Evolutionary conservation across 2,329 filamentous ascomycete species (phyloP).

Genomic region (Cytospora paraplurivora): DNA sequence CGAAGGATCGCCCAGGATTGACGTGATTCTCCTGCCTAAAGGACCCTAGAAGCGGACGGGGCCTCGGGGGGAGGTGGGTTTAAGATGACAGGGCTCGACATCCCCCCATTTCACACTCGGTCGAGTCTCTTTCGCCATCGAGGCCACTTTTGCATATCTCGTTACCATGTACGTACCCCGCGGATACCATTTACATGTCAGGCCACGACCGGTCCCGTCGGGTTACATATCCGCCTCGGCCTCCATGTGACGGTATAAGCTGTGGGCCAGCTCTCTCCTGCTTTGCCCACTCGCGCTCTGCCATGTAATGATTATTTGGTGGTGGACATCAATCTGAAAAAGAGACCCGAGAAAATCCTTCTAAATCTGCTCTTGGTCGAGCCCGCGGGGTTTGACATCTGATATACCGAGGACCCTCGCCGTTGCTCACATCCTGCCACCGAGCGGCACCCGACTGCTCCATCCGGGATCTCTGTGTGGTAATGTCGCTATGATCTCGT

Average conservation of each 20-base stretch:
- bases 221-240: not conserved
- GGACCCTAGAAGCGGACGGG: slow-evolving; percentile 10
- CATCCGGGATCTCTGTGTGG: slow-evolving; percentile 9
- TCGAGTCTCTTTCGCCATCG: slow-evolving; percentile 7
- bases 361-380: not conserved
- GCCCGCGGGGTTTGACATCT: not conserved
- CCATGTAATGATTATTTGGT: not conserved
- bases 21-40: slow-evolving; percentile 20
- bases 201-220: not conserved
- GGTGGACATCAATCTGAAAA: not conserved
- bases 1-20: slow-evolving; percentile 21
- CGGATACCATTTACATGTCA: not conserved
- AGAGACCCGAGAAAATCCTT: not conserved
- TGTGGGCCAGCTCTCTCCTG: not conserved
- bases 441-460: not conserved
- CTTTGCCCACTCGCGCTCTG: not conserved
- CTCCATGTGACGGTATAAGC: not conserved
- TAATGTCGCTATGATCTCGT: slow-evolving; percentile 18
- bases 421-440: slow-evolving; percentile 3
- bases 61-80: not conserved
- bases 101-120: not conserved
- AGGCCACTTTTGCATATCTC: not conserved
- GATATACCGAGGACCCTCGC: slow-evolving; percentile 1
- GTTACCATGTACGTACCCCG: not conserved
- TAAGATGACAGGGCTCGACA: not conserved